A percentile compares a stretch with the other conserved stretches of the same genome.
phyloP scores from a whole-genome alignment of 352 stramenopile species.

The Pythium apleroticum region DNA sequence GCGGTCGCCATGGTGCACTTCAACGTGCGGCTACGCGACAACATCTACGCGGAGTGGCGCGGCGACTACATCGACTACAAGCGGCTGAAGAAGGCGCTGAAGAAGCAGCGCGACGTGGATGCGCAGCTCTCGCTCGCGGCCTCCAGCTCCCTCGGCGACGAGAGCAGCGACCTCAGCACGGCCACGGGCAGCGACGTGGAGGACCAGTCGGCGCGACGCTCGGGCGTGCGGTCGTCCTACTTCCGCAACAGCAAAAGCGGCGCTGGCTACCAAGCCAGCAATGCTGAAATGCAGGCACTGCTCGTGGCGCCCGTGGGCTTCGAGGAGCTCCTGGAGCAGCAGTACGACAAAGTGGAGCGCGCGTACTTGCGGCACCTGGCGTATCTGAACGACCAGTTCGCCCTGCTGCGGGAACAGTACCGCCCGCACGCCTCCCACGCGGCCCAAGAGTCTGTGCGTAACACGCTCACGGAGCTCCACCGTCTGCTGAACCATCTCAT shows the following conservation, averaged over 20 bases:
- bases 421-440: slow-evolving; percentile 52
- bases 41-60: slow-evolving; percentile 86
- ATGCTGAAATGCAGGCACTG: slow-evolving; percentile 34
- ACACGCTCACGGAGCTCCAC: slow-evolving; percentile 93
- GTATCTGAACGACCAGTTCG: slow-evolving; percentile 84
- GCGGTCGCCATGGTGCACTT: slow-evolving; percentile 68
- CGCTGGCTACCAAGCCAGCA: slow-evolving; percentile 15
- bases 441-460: slow-evolving; percentile 90
- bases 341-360: slow-evolving; percentile 90
- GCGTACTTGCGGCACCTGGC: slow-evolving; percentile 89
- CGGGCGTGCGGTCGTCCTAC: not conserved
- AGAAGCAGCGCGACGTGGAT: slow-evolving; percentile 53
- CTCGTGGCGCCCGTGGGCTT: slow-evolving; percentile 55
- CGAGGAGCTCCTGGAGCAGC: slow-evolving; percentile 72
- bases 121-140: slow-evolving; percentile 26
- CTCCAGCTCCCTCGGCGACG: not conserved
- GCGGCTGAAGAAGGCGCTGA: slow-evolving; percentile 81
- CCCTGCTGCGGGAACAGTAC: slow-evolving; percentile 74
- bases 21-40: slow-evolving; percentile 72
- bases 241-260: not conserved
- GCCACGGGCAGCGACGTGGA: slow-evolving; percentile 7
- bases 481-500: slow-evolving; percentile 92
- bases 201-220: not conserved
- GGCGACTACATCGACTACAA: slow-evolving; percentile 91
- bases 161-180: slow-evolving; percentile 14